These are phyloP conservation scores for Plasmodium adleri DNA, from an alignment of 169 alveolate genomes.

Conservation along the genomic window DNA sequence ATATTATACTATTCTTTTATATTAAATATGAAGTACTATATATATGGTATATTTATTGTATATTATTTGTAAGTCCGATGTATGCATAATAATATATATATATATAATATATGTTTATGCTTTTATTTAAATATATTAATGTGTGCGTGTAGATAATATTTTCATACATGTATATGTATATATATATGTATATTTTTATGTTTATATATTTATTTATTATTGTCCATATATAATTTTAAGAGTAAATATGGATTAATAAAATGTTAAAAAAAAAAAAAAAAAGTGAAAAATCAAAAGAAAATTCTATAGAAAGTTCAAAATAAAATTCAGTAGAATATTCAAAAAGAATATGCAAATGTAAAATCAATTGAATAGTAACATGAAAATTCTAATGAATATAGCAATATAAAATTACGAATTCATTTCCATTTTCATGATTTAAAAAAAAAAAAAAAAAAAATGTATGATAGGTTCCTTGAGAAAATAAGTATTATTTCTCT, in stretches of 20 bases:
- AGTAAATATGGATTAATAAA: background rate
- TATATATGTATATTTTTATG: background rate
- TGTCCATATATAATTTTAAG: background rate
- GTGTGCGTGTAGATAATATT: background rate
- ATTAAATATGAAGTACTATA: too few relatives aligned
- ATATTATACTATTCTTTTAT: too few relatives aligned
- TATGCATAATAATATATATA: background rate
- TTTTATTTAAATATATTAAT: background rate
- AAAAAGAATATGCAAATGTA: too few relatives aligned
- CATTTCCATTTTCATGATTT: background rate
- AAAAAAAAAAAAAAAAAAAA: conserved; percentile 17
- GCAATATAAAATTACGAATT: too few relatives aligned
- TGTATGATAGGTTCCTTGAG: conserved; percentile 49
- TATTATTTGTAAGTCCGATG: background rate
- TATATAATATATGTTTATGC: background rate
- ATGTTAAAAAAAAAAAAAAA: background rate
- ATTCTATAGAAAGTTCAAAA: too few relatives aligned
- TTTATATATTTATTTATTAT: background rate
- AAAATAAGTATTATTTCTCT: conserved; percentile 56
- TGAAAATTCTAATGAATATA: background rate
- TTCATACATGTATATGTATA: background rate
- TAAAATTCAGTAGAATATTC: too few relatives aligned
- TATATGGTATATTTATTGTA: too few relatives aligned
- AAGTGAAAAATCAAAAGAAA: background rate
- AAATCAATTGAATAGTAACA: background rate